Conservation (phyloP, 225 moss, liverwort and hornwort genomes). For the Marchantia paleacea region DNA sequence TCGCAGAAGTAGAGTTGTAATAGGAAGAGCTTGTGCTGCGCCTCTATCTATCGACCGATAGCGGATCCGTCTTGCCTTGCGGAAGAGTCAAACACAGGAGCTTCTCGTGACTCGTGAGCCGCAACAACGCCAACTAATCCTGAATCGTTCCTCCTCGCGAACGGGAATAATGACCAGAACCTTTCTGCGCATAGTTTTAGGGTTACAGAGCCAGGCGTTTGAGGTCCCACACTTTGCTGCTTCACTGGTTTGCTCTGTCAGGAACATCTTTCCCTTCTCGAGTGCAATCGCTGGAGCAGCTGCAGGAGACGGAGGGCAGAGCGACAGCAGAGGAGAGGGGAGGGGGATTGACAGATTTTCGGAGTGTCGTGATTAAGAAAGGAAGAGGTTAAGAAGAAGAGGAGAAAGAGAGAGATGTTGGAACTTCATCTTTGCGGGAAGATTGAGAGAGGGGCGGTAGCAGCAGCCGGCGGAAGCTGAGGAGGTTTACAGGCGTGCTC, state of each 20-base stretch:
- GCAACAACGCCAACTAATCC: no score
- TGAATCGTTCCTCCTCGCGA: no score
- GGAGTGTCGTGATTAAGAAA: neutral
- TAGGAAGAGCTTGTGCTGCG: no score
- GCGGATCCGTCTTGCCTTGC: no score
- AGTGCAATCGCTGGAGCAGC: neutral
- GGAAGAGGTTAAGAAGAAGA: neutral
- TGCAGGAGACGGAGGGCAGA: neutral
- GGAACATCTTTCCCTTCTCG: neutral
- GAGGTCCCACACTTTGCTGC: neutral
- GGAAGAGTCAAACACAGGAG: no score
- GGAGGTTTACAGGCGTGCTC: neutral
- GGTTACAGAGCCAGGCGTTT: neutral
- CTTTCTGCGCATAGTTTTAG: neutral
- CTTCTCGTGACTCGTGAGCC: no score
- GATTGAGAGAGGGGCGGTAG: slow-evolving; percentile 4
- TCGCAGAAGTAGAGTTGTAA: no score
- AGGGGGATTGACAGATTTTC: neutral
- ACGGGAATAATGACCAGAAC: no score
- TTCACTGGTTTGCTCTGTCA: neutral
- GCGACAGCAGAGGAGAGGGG: neutral
- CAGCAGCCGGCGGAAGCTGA: slow-evolving; percentile 4
- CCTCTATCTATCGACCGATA: no score
- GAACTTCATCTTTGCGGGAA: slow-evolving; percentile 14
- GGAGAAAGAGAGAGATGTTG: neutral